Base-by-base conservation (phyloP, 2,329 filamentous ascomycete species). In the Fusarium sp. region DNA sequence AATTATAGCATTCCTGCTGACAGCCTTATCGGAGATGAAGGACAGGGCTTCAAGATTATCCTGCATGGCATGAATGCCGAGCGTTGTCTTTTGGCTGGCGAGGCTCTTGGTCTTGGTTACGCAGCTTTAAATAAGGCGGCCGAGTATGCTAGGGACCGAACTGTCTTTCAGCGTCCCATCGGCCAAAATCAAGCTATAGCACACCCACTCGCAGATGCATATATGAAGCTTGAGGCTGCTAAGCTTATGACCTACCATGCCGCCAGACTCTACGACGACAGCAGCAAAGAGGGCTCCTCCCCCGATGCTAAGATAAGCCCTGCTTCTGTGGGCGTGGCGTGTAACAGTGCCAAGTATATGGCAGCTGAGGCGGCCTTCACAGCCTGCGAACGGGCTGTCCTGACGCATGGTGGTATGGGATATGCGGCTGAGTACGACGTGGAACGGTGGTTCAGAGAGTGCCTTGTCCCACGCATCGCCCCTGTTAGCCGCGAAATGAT, bases 61-160 rank as follows among this genome's bases (percentile, higher is more conserved):
- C 87, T 95, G 33, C 91, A 94, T 76, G 92, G 93, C 11, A 94
- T 95, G 92, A 95, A 95, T 73, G 92, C 93, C 2, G 93, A 95
- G 80, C 86, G 93, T 6, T 94, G 92, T 78, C 86, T 95, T 2
- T 84, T 95, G 0, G 93, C 93, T 3, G 94, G 93, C 31, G 94
- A 96, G 83, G 93, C 94, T 0, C 85, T 96, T 1, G 94, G 94
- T 0, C 83, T 97, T 2, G 94, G 94, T 0, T 96, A 96, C 75
- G 92, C 91, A 0, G 93, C 90, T 14, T 82, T 91, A 35, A 84
- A 85, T 65, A 89, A 86, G 71, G 92, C 93, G 0, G 85, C 90
- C 0, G 85, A 84, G 26, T 95, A 95, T 73, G 92, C 92, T 1
- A 85, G 87, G 61, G 90, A 93, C 45, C 86, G 92, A 0, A 85